These are phyloP conservation scores for Cryptomeria japonica DNA, from an alignment of 75 land plant genomes.

Conservation along the genomic window DNA sequence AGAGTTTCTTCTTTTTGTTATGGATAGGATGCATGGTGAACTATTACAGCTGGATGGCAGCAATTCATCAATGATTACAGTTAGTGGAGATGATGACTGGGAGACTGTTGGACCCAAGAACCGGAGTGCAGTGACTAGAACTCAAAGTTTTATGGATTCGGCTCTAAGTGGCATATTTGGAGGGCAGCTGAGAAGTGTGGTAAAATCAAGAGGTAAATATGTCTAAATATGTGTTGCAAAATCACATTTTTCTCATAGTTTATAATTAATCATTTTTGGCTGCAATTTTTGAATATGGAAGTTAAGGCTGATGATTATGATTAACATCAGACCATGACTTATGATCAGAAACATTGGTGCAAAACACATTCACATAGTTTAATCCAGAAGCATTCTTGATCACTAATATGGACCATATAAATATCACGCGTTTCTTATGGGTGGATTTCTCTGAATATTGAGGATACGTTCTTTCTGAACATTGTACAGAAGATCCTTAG, in stretches of 20 bases:
- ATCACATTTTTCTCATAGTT: neutral
- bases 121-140: slow-evolving; percentile 85
- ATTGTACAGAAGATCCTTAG: neutral
- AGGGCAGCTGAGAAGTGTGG: slow-evolving; percentile 83
- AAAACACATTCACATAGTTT: no score
- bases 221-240: neutral
- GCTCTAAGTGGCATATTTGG: slow-evolving; percentile 88
- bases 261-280: neutral
- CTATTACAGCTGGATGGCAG: slow-evolving; percentile 70
- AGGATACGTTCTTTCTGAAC: neutral
- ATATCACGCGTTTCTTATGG: neutral
- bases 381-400: no score
- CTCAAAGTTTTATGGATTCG: slow-evolving; percentile 74
- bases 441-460: neutral
- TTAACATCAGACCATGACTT: neutral
- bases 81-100: slow-evolving; percentile 88
- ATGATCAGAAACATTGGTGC: no score
- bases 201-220: slow-evolving; percentile 81
- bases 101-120: slow-evolving; percentile 97
- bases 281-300: neutral
- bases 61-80: slow-evolving; percentile 25
- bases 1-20: slow-evolving; percentile 83
- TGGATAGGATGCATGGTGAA: slow-evolving; percentile 96
- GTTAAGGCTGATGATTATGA: neutral
- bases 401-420: no score